Conservation (phyloP, 2,329 filamentous ascomycete species). For the Trichothecium sympodiale region DNA sequence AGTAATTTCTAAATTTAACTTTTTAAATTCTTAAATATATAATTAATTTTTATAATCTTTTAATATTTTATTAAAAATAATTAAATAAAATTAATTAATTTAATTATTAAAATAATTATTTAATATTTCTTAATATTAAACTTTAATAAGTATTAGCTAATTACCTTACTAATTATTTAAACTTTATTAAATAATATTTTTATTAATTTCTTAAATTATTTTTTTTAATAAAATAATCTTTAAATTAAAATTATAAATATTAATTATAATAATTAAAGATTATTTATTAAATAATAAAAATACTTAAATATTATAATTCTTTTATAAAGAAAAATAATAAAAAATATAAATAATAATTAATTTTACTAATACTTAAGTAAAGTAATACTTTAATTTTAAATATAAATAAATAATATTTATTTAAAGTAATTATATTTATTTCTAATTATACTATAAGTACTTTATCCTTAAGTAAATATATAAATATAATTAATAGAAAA, state of each 20-base stretch:
- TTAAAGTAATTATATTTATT: neutral
- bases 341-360: too few species aligned
- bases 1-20: too few species aligned
- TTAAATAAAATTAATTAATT: neutral
- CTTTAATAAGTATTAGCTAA: neutral
- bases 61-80: too few species aligned
- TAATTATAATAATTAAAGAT: slow-evolving; percentile 1
- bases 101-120: neutral
- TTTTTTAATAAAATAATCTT: neutral
- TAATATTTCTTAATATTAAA: neutral
- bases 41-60: too few species aligned
- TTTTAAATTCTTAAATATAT: too few species aligned
- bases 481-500: neutral
- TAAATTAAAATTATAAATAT: neutral
- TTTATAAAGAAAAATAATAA: too few species aligned
- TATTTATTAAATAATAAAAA: too few species aligned
- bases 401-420: too few species aligned
- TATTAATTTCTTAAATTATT: neutral
- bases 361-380: too few species aligned
- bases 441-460: neutral
- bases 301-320: too few species aligned
- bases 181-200: neutral
- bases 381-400: too few species aligned
- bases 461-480: slow-evolving; percentile 1
- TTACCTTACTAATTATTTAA: slow-evolving; percentile 1